Evolutionary conservation across 2,329 filamentous ascomycete genomes (phyloP).

Genomic region (Cordyceps fumosorosea): DNA sequence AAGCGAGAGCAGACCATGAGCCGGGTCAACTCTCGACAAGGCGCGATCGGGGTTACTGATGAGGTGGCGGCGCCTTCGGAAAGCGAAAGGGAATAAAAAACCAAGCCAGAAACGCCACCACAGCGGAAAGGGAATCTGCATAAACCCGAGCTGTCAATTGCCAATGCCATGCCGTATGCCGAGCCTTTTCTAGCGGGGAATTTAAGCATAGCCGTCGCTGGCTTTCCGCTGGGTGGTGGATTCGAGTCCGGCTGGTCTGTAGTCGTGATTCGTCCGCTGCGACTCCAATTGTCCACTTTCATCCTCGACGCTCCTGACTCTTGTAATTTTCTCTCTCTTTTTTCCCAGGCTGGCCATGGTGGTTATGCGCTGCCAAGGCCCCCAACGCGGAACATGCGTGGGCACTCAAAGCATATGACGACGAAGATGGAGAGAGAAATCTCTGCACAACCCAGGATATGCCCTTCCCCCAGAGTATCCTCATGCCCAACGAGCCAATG

Average conservation of each 20-base stretch:
- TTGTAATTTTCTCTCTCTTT: not conserved
- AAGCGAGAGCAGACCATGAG: not conserved
- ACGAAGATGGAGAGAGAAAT: not conserved
- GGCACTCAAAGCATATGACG: not conserved
- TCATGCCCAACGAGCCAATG: not conserved
- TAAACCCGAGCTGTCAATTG: not conserved
- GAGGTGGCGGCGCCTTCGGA: not conserved
- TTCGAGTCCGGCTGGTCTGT: not conserved
- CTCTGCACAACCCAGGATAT: not conserved
- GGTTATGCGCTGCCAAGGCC: not conserved
- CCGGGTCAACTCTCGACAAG: not conserved
- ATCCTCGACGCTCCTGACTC: not conserved
- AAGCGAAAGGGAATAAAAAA: not conserved
- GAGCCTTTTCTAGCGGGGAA: constrained; percentile 1
- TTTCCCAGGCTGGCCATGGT: not conserved
- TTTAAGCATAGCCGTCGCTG: constrained; percentile 2
- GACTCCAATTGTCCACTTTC: not conserved
- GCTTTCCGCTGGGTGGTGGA: not conserved
- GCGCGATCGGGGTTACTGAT: not conserved
- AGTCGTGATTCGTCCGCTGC: not conserved
- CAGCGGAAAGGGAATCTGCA: not conserved
- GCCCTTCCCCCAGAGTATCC: not conserved
- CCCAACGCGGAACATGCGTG: too few relatives aligned
- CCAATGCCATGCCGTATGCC: not conserved
- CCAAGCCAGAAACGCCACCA: not conserved